Evolutionary conservation across 2,329 filamentous ascomycete species (phyloP).

Genomic region (Penicillium palitans): DNA sequence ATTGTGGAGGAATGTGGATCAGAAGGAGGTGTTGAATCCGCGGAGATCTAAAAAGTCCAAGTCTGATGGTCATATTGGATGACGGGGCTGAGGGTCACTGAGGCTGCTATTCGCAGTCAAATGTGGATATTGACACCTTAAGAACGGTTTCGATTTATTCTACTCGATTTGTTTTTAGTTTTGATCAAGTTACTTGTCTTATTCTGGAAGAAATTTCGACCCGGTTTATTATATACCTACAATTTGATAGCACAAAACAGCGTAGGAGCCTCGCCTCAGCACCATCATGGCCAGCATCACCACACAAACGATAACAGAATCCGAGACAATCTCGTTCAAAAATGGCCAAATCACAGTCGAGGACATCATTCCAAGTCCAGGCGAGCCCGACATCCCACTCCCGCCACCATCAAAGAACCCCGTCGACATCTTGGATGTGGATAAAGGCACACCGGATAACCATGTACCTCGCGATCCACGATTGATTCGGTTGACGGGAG

Average conservation of each 20-base stretch:
- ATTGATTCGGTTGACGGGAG: conserved; percentile 80
- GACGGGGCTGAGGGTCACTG: not conserved
- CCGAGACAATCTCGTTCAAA: conserved; percentile 22
- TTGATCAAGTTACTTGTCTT: not conserved
- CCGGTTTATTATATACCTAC: not conserved
- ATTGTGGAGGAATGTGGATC: not conserved
- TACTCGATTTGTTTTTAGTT: not conserved
- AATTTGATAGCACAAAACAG: not conserved
- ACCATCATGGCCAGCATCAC: conserved; percentile 34
- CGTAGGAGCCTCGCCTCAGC: not conserved
- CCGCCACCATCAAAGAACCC: conserved; percentile 63
- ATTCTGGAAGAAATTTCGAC: not conserved
- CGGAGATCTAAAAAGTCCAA: not conserved
- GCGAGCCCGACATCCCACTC: conserved; percentile 57
- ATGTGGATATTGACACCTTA: not conserved
- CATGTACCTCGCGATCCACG: conserved; percentile 79
- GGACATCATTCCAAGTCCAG: conserved; percentile 23
- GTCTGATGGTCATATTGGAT: too few relatives aligned
- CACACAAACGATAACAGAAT: conserved; percentile 17
- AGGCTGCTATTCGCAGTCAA: not conserved
- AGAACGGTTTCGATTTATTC: not conserved
- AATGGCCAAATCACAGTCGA: conserved; percentile 27
- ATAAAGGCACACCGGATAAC: conserved; percentile 78
- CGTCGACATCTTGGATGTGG: conserved; percentile 67
- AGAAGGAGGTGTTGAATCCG: not conserved